Percentiles rank a stretch among this genome's conserved stretches.
Conservation (phyloP, 306 rosid species). For the Cicer arietinum region DNA sequence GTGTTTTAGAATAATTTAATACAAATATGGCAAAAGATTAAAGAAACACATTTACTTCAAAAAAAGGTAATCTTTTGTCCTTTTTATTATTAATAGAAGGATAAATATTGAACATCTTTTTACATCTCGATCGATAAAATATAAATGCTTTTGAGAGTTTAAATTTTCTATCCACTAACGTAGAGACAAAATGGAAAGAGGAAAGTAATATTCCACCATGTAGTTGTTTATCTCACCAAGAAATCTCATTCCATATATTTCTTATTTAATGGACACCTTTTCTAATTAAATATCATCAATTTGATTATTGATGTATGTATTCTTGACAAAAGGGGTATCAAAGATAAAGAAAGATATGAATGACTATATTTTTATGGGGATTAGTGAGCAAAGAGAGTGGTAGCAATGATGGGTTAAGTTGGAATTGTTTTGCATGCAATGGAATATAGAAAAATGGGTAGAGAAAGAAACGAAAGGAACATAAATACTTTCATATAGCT, state of each 20-base stretch:
- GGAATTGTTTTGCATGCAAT: slow-evolving; percentile 72
- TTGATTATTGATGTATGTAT: slow-evolving; percentile 10
- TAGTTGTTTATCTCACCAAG: slow-evolving; percentile 44
- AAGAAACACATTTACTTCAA: background rate
- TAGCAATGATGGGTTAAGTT: slow-evolving; percentile 69
- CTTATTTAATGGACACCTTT: slow-evolving; percentile 32
- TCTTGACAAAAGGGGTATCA: slow-evolving; percentile 33
- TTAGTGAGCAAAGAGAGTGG: slow-evolving; percentile 69
- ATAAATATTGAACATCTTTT: slow-evolving; percentile 33
- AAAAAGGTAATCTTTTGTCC: slow-evolving; percentile 32
- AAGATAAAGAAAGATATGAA: slow-evolving; percentile 36
- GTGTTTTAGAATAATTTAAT: background rate
- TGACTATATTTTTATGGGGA: slow-evolving; percentile 63
- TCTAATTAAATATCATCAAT: slow-evolving; percentile 31
- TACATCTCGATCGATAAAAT: slow-evolving; percentile 29
- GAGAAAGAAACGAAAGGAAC: slow-evolving; percentile 37
- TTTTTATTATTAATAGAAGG: slow-evolving; percentile 12
- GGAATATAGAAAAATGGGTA: slow-evolving; percentile 44
- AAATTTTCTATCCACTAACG: slow-evolving; percentile 24
- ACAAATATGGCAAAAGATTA: background rate
- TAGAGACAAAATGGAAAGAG: slow-evolving; percentile 48
- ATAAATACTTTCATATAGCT: slow-evolving; percentile 47
- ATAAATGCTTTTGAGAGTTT: slow-evolving; percentile 26
- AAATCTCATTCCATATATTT: slow-evolving; percentile 42
- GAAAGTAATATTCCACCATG: slow-evolving; percentile 39